These are phyloP conservation scores for Talaromyces sp. DNA, from an alignment of 2,329 filamentous ascomycete species.

Conservation along the genomic window DNA sequence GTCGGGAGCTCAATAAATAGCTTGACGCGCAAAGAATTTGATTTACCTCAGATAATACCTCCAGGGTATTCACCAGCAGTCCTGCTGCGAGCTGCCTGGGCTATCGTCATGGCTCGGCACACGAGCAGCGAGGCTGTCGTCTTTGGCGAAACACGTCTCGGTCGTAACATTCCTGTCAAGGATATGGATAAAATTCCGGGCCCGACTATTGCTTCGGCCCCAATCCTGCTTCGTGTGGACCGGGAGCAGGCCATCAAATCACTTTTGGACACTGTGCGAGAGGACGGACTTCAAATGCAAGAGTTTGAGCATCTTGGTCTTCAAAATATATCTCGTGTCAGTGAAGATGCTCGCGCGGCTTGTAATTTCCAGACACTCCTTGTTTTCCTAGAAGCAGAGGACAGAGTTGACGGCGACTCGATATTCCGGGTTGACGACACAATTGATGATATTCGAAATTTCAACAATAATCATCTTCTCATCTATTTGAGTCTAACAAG, in stretches of 20 bases:
- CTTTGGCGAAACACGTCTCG: not conserved
- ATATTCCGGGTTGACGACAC: not conserved
- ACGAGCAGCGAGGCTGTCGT: not conserved
- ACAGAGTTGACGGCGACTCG: not conserved
- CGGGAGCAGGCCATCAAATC: not conserved
- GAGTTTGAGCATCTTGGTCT: not conserved
- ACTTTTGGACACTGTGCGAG: not conserved
- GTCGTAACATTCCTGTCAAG: not conserved
- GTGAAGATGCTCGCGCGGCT: not conserved
- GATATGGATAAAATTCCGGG: not conserved
- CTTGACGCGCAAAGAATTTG: not conserved
- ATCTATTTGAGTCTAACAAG: not conserved
- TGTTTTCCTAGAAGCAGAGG: not conserved
- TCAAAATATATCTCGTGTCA: not conserved
- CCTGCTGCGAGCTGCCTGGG: not conserved
- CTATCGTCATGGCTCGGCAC: not conserved
- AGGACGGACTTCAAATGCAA: not conserved
- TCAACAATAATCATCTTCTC: not conserved
- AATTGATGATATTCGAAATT: slow-evolving; percentile 6
- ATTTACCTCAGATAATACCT: not conserved
- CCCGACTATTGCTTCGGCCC: not conserved
- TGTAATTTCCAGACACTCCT: slow-evolving; percentile 5
- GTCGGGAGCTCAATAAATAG: too few relatives aligned
- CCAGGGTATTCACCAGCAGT: not conserved
- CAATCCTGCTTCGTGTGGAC: not conserved